Base-by-base conservation (phyloP, 2,329 filamentous ascomycete genomes). In the Diaporthe sp. region DNA sequence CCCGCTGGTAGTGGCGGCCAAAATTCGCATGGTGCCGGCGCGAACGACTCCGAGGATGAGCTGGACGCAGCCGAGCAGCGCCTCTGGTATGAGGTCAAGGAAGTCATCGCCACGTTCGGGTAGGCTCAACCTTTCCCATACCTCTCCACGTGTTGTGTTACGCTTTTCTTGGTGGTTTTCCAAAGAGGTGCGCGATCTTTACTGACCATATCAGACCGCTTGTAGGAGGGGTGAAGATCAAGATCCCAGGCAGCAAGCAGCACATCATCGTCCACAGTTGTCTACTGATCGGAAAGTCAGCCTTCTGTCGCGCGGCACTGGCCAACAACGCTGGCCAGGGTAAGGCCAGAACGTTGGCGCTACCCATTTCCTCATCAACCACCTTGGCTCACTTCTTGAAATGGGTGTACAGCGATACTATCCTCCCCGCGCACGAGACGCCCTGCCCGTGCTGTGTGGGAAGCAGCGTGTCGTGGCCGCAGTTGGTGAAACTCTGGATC, bases 21-120 rank as follows among this genome's bases (percentile, higher is more conserved):
- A 12, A 8, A 2, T 47, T 17, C 6, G 8, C 2, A 1, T 53
- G 8, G 1, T 2, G 10, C n/a, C 49, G 3, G 4, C 15, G n/a
- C 3, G 37, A 39, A 53, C 0, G n/a, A 25, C 1, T 2, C 49
- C 10, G 5, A 53, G 49, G 10, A 53, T 1, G 9, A 53, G 22
- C n/a, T 53, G 9, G 3, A 12, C 9, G 8, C 49, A 17, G n/a
- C 49, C 6, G 49, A 53, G 13, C 6, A 28, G 13, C 13, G n/a
- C 22, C 22, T 42, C 12, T 28, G 25, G 37, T n/a, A 61, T 5
- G 22, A 42, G 22, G 31, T 61, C 37, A 22, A 42, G 3, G n/a
- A 28, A 8, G 8, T 42, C 4, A 25, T 28, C 13, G 15, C 58
- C 3, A 25, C 22, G 3, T 61, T 42, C 28, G 37, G 37, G 37